Evolutionary conservation across 2,329 filamentous ascomycete genomes (phyloP).

Genomic region (Colletotrichum neosansevieriae): DNA sequence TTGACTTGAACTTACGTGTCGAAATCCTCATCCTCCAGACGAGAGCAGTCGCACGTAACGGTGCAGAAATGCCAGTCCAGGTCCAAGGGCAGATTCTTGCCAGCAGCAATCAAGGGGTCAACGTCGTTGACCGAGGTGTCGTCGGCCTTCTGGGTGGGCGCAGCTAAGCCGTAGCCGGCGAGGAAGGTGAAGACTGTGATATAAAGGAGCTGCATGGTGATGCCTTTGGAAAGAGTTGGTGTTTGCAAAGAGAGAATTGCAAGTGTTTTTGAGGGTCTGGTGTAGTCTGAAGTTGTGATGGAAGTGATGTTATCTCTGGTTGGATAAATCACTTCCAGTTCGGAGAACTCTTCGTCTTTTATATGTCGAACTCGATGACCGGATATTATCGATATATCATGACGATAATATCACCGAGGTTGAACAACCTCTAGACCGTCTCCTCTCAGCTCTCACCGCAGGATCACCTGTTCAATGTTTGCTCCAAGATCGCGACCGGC

Average conservation of each 20-base stretch:
- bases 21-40: constrained; percentile 37
- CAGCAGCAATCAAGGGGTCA: constrained; percentile 38
- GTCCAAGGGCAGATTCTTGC: constrained; percentile 21
- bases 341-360: background rate
- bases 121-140: background rate
- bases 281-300: background rate
- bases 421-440: background rate
- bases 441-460: background rate
- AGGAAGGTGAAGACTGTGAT: constrained; percentile 34
- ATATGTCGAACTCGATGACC: background rate
- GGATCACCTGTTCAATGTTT: constrained; percentile 18
- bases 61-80: constrained; percentile 21
- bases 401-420: background rate
- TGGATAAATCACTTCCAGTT: too few relatives aligned
- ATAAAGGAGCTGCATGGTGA: constrained; percentile 22
- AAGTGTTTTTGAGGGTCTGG: background rate
- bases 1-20: constrained; percentile 39
- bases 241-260: background rate
- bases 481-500: constrained; percentile 6
- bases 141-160: constrained; percentile 3
- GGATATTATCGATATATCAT: background rate
- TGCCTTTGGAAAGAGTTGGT: background rate
- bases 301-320: too few relatives aligned
- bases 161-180: background rate
- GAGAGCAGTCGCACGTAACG: constrained; percentile 45